A percentile compares a stretch with the other conserved stretches of the same genome.
These are phyloP conservation scores for Nigrospora sphaerica DNA, from an alignment of 2,329 filamentous ascomycete genomes.

Conservation along the genomic window DNA sequence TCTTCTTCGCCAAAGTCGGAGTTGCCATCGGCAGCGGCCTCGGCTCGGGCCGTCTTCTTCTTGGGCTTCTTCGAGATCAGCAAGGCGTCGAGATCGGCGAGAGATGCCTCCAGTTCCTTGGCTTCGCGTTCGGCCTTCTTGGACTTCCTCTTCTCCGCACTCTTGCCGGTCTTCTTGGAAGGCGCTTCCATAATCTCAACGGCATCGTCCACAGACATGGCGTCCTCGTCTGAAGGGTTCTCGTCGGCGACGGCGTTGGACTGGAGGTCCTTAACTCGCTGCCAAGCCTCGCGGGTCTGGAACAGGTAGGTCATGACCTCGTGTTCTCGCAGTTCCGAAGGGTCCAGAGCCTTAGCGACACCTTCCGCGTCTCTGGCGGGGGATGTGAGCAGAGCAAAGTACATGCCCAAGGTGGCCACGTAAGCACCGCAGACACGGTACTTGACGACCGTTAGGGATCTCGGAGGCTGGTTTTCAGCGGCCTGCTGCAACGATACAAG, in stretches of 20 bases:
- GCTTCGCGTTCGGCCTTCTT: slow-evolving; percentile 30
- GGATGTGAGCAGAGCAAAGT: slow-evolving; percentile 88
- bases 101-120: slow-evolving; percentile 60
- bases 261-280: slow-evolving; percentile 60
- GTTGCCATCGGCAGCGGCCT: slow-evolving; percentile 43
- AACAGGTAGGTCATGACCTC: slow-evolving; percentile 83
- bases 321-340: slow-evolving; percentile 79
- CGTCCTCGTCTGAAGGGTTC: slow-evolving; percentile 19
- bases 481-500: slow-evolving; percentile 52
- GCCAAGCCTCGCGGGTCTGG: slow-evolving; percentile 75
- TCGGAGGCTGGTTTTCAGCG: slow-evolving; percentile 43
- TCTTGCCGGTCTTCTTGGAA: slow-evolving; percentile 15
- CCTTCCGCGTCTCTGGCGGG: slow-evolving; percentile 55
- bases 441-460: slow-evolving; percentile 60
- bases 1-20: slow-evolving; percentile 95
- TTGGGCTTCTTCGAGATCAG: slow-evolving; percentile 39
- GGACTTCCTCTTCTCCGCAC: slow-evolving; percentile 23
- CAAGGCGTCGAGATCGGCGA: slow-evolving; percentile 64
- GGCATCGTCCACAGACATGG: slow-evolving; percentile 24
- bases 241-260: slow-evolving; percentile 7
- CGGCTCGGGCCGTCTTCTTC: slow-evolving; percentile 35
- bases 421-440: slow-evolving; percentile 80
- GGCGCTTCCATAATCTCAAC: slow-evolving; percentile 17
- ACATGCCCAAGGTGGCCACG: slow-evolving; percentile 80
- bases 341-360: slow-evolving; percentile 55